Base-by-base conservation (phyloP, 768 basidiomycete species). In the Leccinum sublutescens region DNA sequence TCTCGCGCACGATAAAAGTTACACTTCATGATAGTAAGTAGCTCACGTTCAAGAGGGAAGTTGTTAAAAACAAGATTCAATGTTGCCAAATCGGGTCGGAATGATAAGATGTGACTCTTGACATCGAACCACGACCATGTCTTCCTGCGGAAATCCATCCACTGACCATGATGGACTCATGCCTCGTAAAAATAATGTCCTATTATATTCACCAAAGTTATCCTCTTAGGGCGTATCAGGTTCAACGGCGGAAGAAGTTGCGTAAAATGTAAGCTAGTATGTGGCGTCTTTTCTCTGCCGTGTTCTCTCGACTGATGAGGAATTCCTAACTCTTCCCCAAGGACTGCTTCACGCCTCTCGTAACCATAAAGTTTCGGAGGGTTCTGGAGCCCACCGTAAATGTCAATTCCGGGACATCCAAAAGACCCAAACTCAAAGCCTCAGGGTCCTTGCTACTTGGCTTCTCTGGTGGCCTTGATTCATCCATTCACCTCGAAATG, bases 391-490 rank as follows among this genome's bases (percentile, higher is more conserved):
- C 88, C 2, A 77, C 71, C 11, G 77, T 91, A 48, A 89, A 89
- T 60, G 73, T 76, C 4, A 74, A 75, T n/a, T 75, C 81, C 14
- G 79, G 83, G 62, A 81, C 79, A 10, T 78, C 84, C 17, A 79
- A 85, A 47, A 80, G 84, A 36, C 85, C 82, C 54, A 77, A 78
- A 11, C 76, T 89, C 4, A 86, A 84, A 64, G 88, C 91, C 2
- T 75, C 81, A 9, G 90, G 89, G 52, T 85, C 86, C 58, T 75
- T 93, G 5, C 73, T 86, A 9, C 69, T 93, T 17, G 91, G 80
- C 1, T 83, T 86, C 59, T 92, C 91, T n/a, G 91, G 92, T 8
- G 91, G 91, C 2, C 77, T 91, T 1, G 86, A 88, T 4, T 91
- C 91, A 0, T 84, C 86, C 0, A 79, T 90, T 2, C 76, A 93